Evolutionary conservation across 352 stramenopile species (phyloP), one percentile per base, ranked within the genome.

Genomic region (Pythium utonaiense): DNA sequence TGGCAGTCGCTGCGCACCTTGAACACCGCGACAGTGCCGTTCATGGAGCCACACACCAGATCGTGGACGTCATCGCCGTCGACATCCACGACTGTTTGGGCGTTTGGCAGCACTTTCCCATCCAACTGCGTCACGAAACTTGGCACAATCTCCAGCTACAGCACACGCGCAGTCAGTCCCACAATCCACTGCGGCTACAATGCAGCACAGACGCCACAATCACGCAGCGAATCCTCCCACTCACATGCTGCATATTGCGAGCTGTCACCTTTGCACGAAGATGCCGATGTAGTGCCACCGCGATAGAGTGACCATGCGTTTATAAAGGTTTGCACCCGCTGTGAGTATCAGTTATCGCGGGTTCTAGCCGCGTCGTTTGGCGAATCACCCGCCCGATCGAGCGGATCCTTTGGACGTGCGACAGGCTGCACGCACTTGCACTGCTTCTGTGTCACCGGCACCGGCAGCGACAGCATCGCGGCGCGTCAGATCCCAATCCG

Each of bases 51-150:
- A 30, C 91, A 77, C 30, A 93, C 62, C 47, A 93, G 57, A 45
- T 90, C 84, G 38, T 74, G 75, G 14, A 68, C 56, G 58, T 80
- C 79, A 60, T 91, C 80, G 52, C 75, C 79, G 34, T 89, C 78
- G 24, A 91, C 66, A 64, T 93, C 78, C 16, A 70, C 84, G 31
- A 78, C 69, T 7, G 80, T 78, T 50, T 80, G 66, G 41, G 84
- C 84, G 69, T 91, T 91, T 22, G 77, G 69, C 57, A 93, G 58
- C 31, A 91, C 75, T 57, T 88, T 86, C 28, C 66, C 80, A 36
- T 86, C 80, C 58, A 91, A 66, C 45, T 88, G 73, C 57, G 69
- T 62, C 53, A 71, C 60, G 42, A 80, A 88, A 33, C 76, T 81
- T 47, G 82, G 80, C 21, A 82, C 74, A 42, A 92, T 66, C 64